Base-by-base conservation (phyloP, 768 basidiomycete species). In the Clavaria fumosa region DNA sequence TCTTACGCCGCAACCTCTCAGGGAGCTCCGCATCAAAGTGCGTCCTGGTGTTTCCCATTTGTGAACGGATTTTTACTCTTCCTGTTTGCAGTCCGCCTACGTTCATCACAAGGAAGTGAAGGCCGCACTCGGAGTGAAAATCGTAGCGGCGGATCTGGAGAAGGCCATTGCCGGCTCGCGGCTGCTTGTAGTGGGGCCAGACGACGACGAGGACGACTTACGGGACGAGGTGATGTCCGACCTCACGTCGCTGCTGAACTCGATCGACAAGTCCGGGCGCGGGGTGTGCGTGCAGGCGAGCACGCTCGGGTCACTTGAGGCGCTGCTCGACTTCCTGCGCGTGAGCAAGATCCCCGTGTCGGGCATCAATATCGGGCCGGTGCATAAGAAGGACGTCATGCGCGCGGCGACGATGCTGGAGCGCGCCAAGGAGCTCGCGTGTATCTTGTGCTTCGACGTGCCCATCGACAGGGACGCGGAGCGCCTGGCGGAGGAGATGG, bases 221-320 rank as follows among this genome's bases (percentile, higher is more conserved):
- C 78, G 76, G 53, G 90, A 95, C 37, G 88, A 95, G 57, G 76
- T 97, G 49, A 96, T 97, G 93, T 78, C 85, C 11, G 95, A 97
- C 54, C 64, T 99, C 23, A 88, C 86, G 9, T 73, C 80, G 5
- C 62, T 99, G 31, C 64, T 88, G 40, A 80, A 83, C 48, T 90
- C 76, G 47, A 82, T 96, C 51, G 89, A 93, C 62, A 91, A 89
- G 58, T 81, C 81, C 4, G 93, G 90, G n/a, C 76, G 78, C 21
- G 95, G 95, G 45, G 93, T 99, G 42, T 95, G 85, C 49, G 95
- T 99, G 7, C 95, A 97, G 54, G 88, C 95, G 4, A 90, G 85
- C 37, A 99, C 95, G 4, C 72, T 99, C 27, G 95, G 95, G 41
- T 95, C 95, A 9, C 70, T 99, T 26, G 95, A 99, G 57, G 95